phyloP scores from a whole-genome alignment of 768 basidiomycete genomes.

The Panaeolus papilionaceus region DNA sequence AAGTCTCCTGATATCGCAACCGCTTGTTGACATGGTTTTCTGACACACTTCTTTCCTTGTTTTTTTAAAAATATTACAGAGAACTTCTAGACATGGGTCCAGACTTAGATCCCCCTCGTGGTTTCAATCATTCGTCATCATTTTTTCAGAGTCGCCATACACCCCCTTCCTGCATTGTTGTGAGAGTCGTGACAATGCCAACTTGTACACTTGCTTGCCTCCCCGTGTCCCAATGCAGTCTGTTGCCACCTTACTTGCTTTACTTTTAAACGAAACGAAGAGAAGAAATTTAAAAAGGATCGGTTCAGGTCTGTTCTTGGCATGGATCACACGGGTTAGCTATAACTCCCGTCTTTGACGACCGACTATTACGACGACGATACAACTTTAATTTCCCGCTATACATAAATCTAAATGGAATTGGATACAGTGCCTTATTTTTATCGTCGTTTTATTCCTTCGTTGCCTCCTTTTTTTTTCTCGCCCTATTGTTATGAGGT shows the following conservation, averaged over 20 bases:
- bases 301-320: neutral
- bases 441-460: neutral
- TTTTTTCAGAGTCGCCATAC: neutral
- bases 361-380: neutral
- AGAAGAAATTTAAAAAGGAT: neutral
- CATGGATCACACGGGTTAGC: neutral
- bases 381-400: neutral
- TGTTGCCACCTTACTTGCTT: neutral
- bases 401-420: neutral
- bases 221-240: neutral
- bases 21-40: conserved; percentile 11
- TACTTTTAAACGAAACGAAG: neutral
- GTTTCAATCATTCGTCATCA: neutral
- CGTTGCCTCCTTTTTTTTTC: neutral
- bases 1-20: neutral
- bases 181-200: neutral
- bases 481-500: neutral
- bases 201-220: neutral
- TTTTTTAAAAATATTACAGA: neutral
- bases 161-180: conserved; percentile 1
- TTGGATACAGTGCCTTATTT: neutral
- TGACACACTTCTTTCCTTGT: neutral
- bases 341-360: neutral
- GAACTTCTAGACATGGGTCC: conserved; percentile 4
- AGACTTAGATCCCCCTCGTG: neutral